Evolutionary conservation across 2,329 filamentous ascomycete species (phyloP).

Genomic region (Xylariaceae sp.): DNA sequence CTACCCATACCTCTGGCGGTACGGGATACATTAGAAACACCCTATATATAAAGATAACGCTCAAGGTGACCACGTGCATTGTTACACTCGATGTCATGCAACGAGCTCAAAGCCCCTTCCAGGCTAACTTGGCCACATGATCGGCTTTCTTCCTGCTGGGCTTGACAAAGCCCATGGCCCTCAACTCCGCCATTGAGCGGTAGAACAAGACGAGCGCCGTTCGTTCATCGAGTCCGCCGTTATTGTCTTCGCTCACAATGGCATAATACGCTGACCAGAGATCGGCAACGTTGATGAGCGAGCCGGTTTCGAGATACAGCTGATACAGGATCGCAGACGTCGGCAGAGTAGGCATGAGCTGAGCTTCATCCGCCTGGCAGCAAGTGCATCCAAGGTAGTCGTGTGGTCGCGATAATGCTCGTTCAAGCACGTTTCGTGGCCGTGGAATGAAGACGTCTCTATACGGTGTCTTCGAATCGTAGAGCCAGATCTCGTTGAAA

Average conservation of each 20-base stretch:
- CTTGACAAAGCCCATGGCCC: conserved; percentile 81
- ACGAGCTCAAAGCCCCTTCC: conserved; percentile 59
- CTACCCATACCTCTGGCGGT: too few species aligned
- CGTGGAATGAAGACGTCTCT: conserved; percentile 70
- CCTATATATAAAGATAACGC: neutral
- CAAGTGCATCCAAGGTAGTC: conserved; percentile 73
- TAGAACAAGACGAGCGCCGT: conserved; percentile 74
- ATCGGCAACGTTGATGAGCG: conserved; percentile 72
- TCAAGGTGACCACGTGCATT: neutral
- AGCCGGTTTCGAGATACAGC: conserved; percentile 71
- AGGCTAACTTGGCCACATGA: conserved; percentile 73
- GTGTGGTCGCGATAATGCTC: conserved; percentile 65
- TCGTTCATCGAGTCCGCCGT: conserved; percentile 45
- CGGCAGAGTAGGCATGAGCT: conserved; percentile 58
- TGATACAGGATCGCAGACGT: conserved; percentile 71
- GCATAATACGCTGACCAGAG: conserved; percentile 72
- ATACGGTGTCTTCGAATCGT: conserved; percentile 64
- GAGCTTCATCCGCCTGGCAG: conserved; percentile 48
- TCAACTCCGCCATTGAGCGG: conserved; percentile 75
- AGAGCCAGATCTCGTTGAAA: conserved; percentile 69
- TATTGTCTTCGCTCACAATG: conserved; percentile 48
- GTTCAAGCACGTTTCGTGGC: conserved; percentile 64
- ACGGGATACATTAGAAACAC: neutral
- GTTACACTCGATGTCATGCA: conserved; percentile 7
- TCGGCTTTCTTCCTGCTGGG: conserved; percentile 86